Conservation (phyloP, 2,329 filamentous ascomycete species). For the Aspergillus costaricaensis region DNA sequence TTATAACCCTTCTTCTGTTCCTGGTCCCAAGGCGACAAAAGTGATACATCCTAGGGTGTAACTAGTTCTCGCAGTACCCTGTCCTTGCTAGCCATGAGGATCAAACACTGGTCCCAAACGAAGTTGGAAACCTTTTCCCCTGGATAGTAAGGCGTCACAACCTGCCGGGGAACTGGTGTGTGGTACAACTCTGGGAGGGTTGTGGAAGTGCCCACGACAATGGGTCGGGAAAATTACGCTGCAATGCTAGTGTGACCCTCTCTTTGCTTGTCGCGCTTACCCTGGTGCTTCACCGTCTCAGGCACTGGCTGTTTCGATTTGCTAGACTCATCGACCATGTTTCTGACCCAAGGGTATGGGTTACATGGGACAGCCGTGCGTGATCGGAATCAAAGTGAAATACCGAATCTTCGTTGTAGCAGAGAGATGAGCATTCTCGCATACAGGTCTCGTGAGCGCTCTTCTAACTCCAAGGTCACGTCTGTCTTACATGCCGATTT, state of each 20-base stretch:
- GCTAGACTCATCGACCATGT: neutral
- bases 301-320: neutral
- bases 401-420: constrained; percentile 9
- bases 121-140: neutral
- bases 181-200: constrained; percentile 1
- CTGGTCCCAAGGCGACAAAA: neutral
- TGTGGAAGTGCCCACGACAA: neutral
- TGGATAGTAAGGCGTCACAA: neutral
- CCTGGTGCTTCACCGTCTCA: too few species aligned
- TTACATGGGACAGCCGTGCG: neutral
- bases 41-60: constrained; percentile 2
- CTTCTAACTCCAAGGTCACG: neutral
- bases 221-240: neutral
- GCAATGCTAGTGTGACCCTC: constrained; percentile 2
- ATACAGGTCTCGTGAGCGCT: constrained; percentile 12
- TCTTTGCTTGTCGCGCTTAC: neutral
- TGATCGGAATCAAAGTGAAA: constrained; percentile 8
- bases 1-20: neutral
- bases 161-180: neutral
- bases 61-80: neutral
- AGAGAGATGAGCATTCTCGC: constrained; percentile 11
- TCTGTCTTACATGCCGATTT: neutral
- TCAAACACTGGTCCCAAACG: neutral
- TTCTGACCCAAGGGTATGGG: neutral
- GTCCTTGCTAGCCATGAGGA: neutral